Evolutionary conservation across 306 rosid species (phyloP).

Genomic region (Medicago ruthenica): DNA sequence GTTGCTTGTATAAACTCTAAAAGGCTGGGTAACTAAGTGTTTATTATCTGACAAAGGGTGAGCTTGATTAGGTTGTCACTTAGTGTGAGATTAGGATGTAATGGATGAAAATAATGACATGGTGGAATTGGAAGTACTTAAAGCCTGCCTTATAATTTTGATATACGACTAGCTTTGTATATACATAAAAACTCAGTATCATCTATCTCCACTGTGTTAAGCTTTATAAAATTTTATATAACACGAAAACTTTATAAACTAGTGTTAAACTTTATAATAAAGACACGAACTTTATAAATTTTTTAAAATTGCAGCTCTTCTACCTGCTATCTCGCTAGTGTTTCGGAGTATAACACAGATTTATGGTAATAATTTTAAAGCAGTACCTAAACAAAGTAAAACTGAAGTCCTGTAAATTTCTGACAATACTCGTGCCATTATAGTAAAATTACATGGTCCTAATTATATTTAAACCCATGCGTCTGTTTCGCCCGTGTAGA

Average conservation of each 20-base stretch:
- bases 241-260: too few species aligned
- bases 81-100: constrained; percentile 3
- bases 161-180: not conserved
- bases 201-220: too few species aligned
- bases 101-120: constrained; percentile 37
- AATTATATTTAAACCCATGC: not conserved
- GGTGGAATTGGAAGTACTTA: constrained; percentile 5
- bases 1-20: constrained; percentile 7
- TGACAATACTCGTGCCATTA: not conserved
- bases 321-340: not conserved
- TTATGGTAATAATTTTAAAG: not conserved
- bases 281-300: not conserved
- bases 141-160: not conserved
- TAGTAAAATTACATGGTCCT: not conserved
- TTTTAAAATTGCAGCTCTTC: not conserved
- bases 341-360: not conserved
- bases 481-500: not conserved
- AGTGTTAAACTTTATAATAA: too few species aligned
- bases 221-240: too few species aligned
- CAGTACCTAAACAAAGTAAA: not conserved
- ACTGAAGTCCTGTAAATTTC: not conserved
- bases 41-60: constrained; percentile 7
- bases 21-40: not conserved
- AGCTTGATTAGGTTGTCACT: not conserved
- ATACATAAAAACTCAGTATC: too few species aligned